phyloP scores from a whole-genome alignment of 345 rosid species.

The Syzygium grande region DNA sequence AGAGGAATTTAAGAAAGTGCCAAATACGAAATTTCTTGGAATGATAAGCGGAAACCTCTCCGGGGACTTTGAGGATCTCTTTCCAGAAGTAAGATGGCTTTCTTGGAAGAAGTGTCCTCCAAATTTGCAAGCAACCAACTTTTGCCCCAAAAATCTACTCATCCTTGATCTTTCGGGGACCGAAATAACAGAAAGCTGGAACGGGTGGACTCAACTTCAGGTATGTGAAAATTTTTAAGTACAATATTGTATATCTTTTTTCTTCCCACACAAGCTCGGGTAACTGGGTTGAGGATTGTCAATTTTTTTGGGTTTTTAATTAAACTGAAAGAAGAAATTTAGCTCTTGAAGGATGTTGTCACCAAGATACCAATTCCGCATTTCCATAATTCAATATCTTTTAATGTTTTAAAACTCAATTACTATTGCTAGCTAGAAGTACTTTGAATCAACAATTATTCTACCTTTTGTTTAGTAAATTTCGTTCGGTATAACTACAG shows the following conservation, averaged over 20 bases:
- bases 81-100: not conserved
- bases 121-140: not conserved
- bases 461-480: no score
- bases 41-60: not conserved
- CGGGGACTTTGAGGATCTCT: not conserved
- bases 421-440: not conserved
- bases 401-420: not conserved
- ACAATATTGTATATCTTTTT: not conserved
- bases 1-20: not conserved
- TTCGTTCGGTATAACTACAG: no score
- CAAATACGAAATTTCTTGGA: not conserved
- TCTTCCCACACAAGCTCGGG: not conserved
- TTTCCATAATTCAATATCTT: not conserved
- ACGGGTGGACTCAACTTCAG: constrained; percentile 1
- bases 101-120: not conserved
- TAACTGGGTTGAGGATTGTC: not conserved
- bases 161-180: not conserved
- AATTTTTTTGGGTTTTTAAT: not conserved
- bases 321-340: not conserved
- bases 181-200: not conserved
- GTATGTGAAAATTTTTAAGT: not conserved
- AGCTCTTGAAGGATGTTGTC: not conserved
- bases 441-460: no score
- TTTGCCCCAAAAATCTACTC: not conserved
- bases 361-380: not conserved